These are phyloP conservation scores for Coffea eugenioides DNA, from an alignment of 257 asterid species.

Conservation along the genomic window DNA sequence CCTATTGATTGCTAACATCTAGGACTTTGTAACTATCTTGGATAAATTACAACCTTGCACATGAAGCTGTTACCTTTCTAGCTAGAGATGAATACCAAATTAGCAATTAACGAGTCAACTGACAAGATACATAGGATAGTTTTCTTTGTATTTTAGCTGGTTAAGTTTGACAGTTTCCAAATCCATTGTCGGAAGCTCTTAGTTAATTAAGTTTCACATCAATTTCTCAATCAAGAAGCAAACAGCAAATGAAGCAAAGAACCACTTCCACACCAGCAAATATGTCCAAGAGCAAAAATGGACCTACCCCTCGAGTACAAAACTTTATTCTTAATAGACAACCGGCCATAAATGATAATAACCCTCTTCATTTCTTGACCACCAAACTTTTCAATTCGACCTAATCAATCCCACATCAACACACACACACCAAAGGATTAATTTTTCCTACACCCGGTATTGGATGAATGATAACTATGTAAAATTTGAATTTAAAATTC, in stretches of 20 bases:
- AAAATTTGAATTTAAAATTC: too few species aligned
- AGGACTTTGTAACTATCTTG: background rate
- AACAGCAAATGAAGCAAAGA: background rate
- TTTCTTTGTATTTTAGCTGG: background rate
- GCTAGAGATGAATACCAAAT: background rate
- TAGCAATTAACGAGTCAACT: background rate
- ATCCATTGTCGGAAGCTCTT: background rate
- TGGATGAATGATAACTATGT: too few species aligned
- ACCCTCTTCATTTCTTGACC: background rate
- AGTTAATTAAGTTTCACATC: background rate
- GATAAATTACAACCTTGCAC: background rate
- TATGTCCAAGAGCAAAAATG: conserved; percentile 3
- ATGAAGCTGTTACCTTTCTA: background rate
- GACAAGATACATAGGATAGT: background rate
- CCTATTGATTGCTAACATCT: background rate
- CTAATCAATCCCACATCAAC: background rate
- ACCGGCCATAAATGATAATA: background rate
- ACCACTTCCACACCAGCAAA: background rate
- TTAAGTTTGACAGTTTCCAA: background rate
- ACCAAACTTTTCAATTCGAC: background rate
- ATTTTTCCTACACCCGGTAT: too few species aligned
- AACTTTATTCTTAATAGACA: background rate
- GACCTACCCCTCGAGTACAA: background rate
- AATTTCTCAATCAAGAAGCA: conserved; percentile 1
- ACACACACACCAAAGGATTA: background rate